Percentiles rank a stretch among this genome's conserved stretches.
Evolutionary conservation across 2,329 filamentous ascomycete species (phyloP).

Genomic region (Curvularia hawaiiensis): DNA sequence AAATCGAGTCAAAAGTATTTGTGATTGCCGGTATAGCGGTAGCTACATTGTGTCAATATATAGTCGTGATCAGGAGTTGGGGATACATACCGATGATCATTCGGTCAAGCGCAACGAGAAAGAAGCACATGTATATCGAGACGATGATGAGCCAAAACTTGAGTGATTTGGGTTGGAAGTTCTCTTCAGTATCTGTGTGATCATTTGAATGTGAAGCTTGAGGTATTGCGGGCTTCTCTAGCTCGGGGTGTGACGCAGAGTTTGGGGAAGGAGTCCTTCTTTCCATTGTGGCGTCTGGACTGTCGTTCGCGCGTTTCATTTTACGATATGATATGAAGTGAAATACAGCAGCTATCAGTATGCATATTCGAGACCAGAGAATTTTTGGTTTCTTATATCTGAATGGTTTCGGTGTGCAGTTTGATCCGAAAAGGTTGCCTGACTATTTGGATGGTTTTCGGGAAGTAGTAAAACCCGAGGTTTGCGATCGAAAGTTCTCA

Average conservation of each 20-base stretch:
- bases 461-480: constrained; percentile 10
- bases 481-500: background rate
- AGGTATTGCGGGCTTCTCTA: background rate
- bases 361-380: background rate
- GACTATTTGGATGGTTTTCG: background rate
- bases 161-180: constrained; percentile 34
- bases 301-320: background rate
- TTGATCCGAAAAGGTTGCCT: background rate
- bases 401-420: background rate
- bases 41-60: constrained; percentile 1
- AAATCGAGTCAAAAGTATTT: constrained; percentile 32
- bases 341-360: background rate
- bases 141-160: constrained; percentile 30
- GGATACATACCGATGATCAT: constrained; percentile 18
- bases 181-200: constrained; percentile 25
- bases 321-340: background rate
- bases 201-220: background rate
- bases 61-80: no score
- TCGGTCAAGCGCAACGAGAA: constrained; percentile 32
- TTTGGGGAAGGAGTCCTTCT: background rate
- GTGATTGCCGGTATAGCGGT: constrained; percentile 37
- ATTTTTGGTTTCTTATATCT: background rate
- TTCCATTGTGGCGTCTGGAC: background rate
- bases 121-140: constrained; percentile 34
- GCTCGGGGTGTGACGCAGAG: background rate